Base-by-base conservation (phyloP, 108 stramenopile genomes). In the Pseudonitzschia pungens region DNA sequence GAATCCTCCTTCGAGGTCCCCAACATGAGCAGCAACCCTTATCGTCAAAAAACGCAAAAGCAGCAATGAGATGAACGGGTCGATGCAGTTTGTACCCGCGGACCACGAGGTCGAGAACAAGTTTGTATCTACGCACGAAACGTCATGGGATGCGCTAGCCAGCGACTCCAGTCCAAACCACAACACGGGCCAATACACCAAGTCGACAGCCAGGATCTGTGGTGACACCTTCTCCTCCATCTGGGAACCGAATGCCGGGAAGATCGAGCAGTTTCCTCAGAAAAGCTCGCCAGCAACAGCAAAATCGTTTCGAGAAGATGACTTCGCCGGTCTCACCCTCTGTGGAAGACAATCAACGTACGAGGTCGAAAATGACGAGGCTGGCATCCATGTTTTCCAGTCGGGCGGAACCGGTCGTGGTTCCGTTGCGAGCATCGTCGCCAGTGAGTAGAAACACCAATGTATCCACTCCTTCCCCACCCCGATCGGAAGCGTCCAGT, bases 301-400 rank as follows among this genome's bases (percentile, higher is more conserved):
- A 65, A 29, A 1, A 40, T 2, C 36, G 36, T 6, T 36, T 15
- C 28, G 60, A 62, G 28, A 24, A 24, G 9, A 24, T 32, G 60
- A 28, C 29, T 10, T 36, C 16, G 28, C 3, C 26, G 20, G 43
- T 22, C 11, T 8, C 18, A 15, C 9, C 33, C 16, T 31, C 60
- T n/a, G 12, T 4, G 14, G 57, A 9, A 14, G 57, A 62, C 33
- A 14, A 33, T 27, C 14, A 0, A 15, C 32, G 33, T 41, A 16
- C 66, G 44, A 28, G 44, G 24, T 44, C 69, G 12, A 71, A 73
- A 40, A 83, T 83, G 4, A 66, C 66, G 6, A 44, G 83, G 22
- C 48, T 83, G 32, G 83, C 83, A 4, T 79, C 78, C 12, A 48
- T 83, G 51, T 83, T 83, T 74, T 72, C 75, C 20, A 79, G 74